Evolutionary conservation across 1,284 basidiomycete species (phyloP), one percentile per base, ranked within the genome.

Genomic region (Pseudozyma sp.): DNA sequence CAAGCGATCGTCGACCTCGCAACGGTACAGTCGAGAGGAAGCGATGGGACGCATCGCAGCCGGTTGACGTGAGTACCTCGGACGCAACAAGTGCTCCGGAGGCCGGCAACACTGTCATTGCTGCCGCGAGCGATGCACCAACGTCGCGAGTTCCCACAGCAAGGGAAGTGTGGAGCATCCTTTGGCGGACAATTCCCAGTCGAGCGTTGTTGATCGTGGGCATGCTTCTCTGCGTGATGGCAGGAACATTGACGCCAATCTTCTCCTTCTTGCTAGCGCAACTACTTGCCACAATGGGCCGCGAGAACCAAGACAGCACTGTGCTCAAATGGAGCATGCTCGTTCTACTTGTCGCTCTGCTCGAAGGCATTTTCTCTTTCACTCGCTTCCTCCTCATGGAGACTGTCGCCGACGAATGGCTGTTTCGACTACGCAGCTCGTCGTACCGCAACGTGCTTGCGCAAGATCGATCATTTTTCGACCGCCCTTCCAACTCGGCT

Each of bases 381-480:
- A 90, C 94, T 87, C 77, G 81, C n/a, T 77, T 74, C 54, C 61
- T 72, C 5, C 44, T 76, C 16, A 82, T 84, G 78, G 93, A 96
- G 85, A 87, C 87, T 2, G 87, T 90, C 1, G 91, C 90, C 0
- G 90, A 93, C 83, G 84, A 86, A 8, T 98, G 95, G 95, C 89
- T 93, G 13, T 90, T 89, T 10, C 80, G 83, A 19, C 83, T 97
- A 36, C 91, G 97, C 11, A 85, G 87, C 40, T 72, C 77, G 0
- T 90, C 89, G 7, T 91, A 92, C 78, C 76, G 81, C 16, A 89
- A 87, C 38, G 87, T 98, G 14, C 86, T 98, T 35, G 83, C 86
- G 1, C 95, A 97, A 85, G 94, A 97, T 85, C 94, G 93, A 85
- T 85, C 88, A n/a, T 99, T 92, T 90, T 97, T 95, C 85, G 94